Evolutionary conservation across 805 yeast species (phyloP).

Genomic region (Saturnispora gosingensis): DNA sequence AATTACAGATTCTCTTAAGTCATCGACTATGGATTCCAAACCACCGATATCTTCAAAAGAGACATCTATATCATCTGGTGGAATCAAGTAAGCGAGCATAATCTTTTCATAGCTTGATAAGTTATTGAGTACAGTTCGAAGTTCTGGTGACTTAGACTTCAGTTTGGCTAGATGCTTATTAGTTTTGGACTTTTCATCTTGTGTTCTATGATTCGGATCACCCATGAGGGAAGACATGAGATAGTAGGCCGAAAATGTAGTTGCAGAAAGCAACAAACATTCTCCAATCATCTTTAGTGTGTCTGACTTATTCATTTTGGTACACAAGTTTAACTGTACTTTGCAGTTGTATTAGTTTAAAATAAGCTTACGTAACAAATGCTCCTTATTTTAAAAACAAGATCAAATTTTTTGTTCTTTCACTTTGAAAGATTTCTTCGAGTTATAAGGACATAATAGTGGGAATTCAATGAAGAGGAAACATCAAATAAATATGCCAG

Average conservation of each 20-base stretch:
- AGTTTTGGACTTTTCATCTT: constrained; percentile 55
- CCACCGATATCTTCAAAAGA: constrained; percentile 86
- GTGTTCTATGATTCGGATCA: constrained; percentile 34
- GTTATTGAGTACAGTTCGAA: constrained; percentile 41
- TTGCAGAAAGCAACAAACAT: constrained; percentile 53
- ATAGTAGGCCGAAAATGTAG: constrained; percentile 47
- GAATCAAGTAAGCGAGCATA: constrained; percentile 68
- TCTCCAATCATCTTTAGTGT: constrained; percentile 69
- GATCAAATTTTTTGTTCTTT: neutral
- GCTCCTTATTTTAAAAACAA: neutral
- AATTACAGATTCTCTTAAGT: constrained; percentile 78
- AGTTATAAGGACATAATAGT: neutral
- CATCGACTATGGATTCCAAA: constrained; percentile 69
- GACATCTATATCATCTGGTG: constrained; percentile 74
- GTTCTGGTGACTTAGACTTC: constrained; percentile 48
- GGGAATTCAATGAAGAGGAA: constrained; percentile 11
- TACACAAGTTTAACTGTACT: neutral
- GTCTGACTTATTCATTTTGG: constrained; percentile 48
- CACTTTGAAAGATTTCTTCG: neutral
- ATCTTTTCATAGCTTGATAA: constrained; percentile 56
- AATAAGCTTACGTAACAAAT: neutral
- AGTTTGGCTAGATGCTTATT: constrained; percentile 48
- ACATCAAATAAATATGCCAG: constrained; percentile 35
- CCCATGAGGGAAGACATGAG: constrained; percentile 26
- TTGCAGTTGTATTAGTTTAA: neutral